phyloP scores from a whole-genome alignment of 441 rosid genomes.

The Breynia disticha region DNA sequence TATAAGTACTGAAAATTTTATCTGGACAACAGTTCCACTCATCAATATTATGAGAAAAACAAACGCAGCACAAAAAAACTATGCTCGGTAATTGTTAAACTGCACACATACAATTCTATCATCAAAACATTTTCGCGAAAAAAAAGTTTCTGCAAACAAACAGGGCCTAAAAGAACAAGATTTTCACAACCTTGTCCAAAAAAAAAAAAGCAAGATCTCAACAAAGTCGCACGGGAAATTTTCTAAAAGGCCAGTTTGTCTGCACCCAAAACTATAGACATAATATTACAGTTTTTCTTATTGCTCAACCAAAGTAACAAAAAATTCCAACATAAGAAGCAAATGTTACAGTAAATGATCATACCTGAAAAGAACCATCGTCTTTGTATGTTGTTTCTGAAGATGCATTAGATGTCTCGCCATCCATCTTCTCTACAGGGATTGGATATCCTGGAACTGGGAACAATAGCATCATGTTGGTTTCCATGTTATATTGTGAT shows the following conservation, averaged over 20 bases:
- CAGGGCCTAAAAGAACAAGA: no score
- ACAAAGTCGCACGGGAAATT: no score
- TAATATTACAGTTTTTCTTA: no score
- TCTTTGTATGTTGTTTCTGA: constrained; percentile 47
- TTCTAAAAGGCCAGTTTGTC: no score
- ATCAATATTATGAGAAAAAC: constrained; percentile 13
- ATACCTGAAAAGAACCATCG: constrained; percentile 82
- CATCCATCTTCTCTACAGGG: constrained; percentile 33
- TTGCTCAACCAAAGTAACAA: not conserved
- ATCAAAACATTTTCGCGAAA: no score
- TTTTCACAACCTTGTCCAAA: no score
- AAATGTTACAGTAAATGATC: not conserved
- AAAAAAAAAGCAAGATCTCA: no score
- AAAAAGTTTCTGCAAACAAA: no score
- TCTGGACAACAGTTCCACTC: constrained; percentile 34
- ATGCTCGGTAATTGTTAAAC: no score
- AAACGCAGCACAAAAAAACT: no score
- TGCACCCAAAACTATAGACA: no score
- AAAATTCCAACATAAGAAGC: not conserved
- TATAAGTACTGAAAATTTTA: constrained; percentile 55
- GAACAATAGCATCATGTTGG: constrained; percentile 43
- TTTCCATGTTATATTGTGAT: constrained; percentile 40
- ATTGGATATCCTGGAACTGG: constrained; percentile 60
- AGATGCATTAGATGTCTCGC: constrained; percentile 26
- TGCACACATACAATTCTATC: no score